Percentiles rank a stretch among this genome's conserved stretches.
Evolutionary conservation across 2,329 filamentous ascomycete species (phyloP).

Genomic region (Calonectria multiphialidica): DNA sequence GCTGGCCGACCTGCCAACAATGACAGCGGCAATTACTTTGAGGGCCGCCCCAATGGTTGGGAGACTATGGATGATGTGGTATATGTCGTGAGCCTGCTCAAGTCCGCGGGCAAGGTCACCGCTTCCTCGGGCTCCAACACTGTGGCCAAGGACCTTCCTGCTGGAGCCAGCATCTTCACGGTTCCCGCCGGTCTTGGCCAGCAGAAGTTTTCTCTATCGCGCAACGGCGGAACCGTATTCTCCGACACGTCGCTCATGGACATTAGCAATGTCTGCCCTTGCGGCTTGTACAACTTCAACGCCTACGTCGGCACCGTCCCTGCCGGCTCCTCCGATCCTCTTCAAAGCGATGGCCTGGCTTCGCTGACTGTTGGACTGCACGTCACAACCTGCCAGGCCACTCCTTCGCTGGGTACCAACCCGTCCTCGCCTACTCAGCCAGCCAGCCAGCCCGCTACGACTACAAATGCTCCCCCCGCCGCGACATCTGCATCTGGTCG

Average conservation of each 20-base stretch:
- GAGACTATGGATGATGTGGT: conserved; percentile 62
- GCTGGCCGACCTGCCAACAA: conserved; percentile 56
- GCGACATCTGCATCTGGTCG: conserved; percentile 1
- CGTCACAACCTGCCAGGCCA: conserved; percentile 45
- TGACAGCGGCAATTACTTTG: conserved; percentile 63
- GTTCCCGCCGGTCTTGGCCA: conserved; percentile 60
- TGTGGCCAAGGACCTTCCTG: conserved; percentile 47
- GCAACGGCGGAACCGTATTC: conserved; percentile 55
- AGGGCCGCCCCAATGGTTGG: conserved; percentile 62
- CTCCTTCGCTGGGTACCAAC: conserved; percentile 47
- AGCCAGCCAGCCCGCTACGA: conserved; percentile 34
- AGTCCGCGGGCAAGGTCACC: conserved; percentile 55
- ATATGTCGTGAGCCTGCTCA: conserved; percentile 65
- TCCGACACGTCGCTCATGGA: conserved; percentile 62
- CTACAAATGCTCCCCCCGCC: conserved; percentile 2
- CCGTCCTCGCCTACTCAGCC: conserved; percentile 51
- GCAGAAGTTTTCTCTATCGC: conserved; percentile 55
- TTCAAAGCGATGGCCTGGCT: conserved; percentile 40
- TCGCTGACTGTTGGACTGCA: conserved; percentile 46
- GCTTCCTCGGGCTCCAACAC: conserved; percentile 59
- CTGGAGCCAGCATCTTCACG: conserved; percentile 49
- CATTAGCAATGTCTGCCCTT: conserved; percentile 61
- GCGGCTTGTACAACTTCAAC: conserved; percentile 69
- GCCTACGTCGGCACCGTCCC: conserved; percentile 66
- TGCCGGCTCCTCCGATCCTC: conserved; percentile 42